Base-by-base conservation (phyloP, 352 stramenopile genomes). In the Phytophthora citricola region DNA sequence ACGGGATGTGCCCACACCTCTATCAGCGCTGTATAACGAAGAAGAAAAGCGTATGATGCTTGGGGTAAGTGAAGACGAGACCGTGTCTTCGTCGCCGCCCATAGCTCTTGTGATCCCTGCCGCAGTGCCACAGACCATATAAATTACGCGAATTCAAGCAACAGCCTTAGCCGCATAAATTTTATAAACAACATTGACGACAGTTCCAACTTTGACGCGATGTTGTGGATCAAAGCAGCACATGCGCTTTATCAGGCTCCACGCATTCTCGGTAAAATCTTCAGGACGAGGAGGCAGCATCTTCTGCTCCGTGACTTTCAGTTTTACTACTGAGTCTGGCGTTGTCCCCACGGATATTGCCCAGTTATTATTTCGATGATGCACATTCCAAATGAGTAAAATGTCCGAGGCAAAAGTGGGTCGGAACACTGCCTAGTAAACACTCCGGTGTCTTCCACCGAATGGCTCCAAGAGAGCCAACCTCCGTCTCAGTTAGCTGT, bases 11-110 rank as follows among this genome's bases (percentile, higher is more conserved):
- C 66, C 79, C 12, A 89, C 83, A 29, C 85, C 85, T 12, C 58
- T 93, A 14, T 75, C 84, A 5, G 85, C 83, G 7, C 67, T 93
- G 4, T 93, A 92, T 63, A 89, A 90, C 27, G 78, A 89, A 34
- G 85, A 93, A 65, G 85, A 93, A 40, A 86, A 84, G 32, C 49
- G 45, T 2, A 56, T 92, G 52, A 91, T 93, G 67, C 81, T 76
- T 4, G 69, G 78, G n/a, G 76, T 88, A 38, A 49, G 54, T 40
- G 46, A 52, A 3, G 48, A 58, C 5, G 34, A 39, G 8, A 12
- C 54, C 10, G 40, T 64, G 24, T 51, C 47, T 31, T 63, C 59
- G 14, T 73, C 66, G 15, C 60, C 66, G 22, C 43, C 54, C 9
- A 51, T 67, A 46, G 54, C 29, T 20, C 53, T 74, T 24, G 61